A percentile compares a stretch with the other conserved stretches of the same genome.
Evolutionary conservation across 139 green algal species (phyloP).

Genomic region (Coccomyxa sp.): DNA sequence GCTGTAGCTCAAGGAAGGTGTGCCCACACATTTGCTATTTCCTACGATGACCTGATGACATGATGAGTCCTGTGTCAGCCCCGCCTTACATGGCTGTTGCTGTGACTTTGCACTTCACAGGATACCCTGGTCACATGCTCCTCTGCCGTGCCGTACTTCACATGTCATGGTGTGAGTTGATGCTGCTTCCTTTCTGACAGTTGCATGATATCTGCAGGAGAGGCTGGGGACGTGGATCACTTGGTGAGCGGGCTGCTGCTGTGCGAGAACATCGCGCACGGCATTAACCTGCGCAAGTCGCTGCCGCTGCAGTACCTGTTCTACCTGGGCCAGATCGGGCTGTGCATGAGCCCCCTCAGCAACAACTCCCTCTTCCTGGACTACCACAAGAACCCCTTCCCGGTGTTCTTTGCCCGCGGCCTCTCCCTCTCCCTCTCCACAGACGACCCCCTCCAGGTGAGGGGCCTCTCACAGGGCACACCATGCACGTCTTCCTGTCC

Average conservation of each 20-base stretch:
- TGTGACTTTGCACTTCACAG: no score
- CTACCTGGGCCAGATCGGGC: slow-evolving; percentile 85
- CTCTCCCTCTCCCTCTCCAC: slow-evolving; percentile 82
- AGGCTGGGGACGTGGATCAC: slow-evolving; percentile 98
- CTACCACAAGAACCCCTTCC: slow-evolving; percentile 99
- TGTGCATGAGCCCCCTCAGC: slow-evolving; percentile 94
- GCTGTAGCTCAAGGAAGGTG: no score
- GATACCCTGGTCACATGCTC: no score
- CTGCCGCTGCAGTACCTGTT: slow-evolving; percentile 86
- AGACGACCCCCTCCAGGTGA: slow-evolving; percentile 69
- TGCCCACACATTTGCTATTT: no score
- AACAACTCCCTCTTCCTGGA: slow-evolving; percentile 99
- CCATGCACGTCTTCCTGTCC: no score
- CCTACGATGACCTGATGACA: no score
- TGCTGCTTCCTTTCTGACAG: slow-evolving; percentile 2
- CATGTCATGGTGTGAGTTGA: no score
- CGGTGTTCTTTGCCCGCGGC: slow-evolving; percentile 93
- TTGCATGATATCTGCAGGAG: slow-evolving; percentile 35
- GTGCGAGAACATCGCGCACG: slow-evolving; percentile 97
- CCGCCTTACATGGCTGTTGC: no score
- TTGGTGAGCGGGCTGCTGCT: slow-evolving; percentile 88
- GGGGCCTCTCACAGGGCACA: neutral
- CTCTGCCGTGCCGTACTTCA: no score
- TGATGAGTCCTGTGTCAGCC: no score
- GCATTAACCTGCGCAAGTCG: slow-evolving; percentile 97